Evolutionary conservation across 208 protist species (phyloP).

Genomic region (Crithidia bombi): DNA sequence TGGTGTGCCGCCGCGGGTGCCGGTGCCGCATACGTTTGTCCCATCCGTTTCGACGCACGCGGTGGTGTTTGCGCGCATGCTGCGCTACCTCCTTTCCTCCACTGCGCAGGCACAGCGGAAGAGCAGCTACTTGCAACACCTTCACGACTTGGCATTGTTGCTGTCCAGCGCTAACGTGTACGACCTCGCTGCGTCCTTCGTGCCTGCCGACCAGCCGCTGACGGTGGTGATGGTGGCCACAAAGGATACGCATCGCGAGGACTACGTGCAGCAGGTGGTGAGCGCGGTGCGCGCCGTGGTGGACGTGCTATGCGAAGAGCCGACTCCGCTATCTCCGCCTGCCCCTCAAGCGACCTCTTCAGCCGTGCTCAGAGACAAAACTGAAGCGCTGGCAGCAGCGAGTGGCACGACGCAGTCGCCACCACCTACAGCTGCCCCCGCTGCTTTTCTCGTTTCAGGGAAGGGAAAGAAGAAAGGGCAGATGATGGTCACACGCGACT

Average conservation of each 20-base stretch:
- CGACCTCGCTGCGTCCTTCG: conserved; percentile 59
- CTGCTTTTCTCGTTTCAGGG: not conserved
- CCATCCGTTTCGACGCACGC: conserved; percentile 40
- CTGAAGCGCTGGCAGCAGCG: not conserved
- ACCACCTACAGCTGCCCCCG: not conserved
- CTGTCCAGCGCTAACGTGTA: conserved; percentile 50
- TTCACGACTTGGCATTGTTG: conserved; percentile 44
- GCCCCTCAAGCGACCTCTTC: not conserved
- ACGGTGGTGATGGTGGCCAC: conserved; percentile 52
- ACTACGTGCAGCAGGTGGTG: conserved; percentile 26
- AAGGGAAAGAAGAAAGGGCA: not conserved
- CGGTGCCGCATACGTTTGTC: conserved; percentile 17
- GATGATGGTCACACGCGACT: not conserved
- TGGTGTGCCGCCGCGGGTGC: conserved; percentile 15
- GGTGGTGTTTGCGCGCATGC: conserved; percentile 49
- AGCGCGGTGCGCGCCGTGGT: conserved; percentile 41
- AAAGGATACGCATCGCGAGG: conserved; percentile 35
- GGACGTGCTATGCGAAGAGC: conserved; percentile 37
- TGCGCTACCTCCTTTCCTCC: conserved; percentile 41
- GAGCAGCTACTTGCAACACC: conserved; percentile 21
- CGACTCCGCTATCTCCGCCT: not conserved
- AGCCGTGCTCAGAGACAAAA: not conserved
- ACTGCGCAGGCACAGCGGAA: conserved; percentile 11
- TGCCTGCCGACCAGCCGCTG: conserved; percentile 45
- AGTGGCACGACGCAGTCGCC: not conserved